Conservation (phyloP, 805 yeast genomes). For the Peterozyma xylosa region DNA sequence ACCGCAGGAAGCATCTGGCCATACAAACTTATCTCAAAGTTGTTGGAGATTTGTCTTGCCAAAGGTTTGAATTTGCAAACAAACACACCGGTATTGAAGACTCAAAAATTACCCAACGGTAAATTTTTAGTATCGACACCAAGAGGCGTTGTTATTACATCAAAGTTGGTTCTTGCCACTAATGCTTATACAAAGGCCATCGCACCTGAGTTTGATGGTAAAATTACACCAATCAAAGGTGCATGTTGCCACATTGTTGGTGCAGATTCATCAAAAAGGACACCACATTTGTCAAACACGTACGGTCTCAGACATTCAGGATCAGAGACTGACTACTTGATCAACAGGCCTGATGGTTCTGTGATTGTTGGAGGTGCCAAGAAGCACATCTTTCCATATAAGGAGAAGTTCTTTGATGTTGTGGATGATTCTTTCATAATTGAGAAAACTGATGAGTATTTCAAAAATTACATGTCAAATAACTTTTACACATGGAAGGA, state of each 20-base stretch:
- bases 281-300: conserved; percentile 23
- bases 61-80: conserved; percentile 34
- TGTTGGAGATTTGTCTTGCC: conserved; percentile 22
- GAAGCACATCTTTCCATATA: conserved; percentile 15
- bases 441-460: conserved; percentile 15
- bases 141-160: conserved; percentile 22
- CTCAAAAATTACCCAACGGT: conserved; percentile 17
- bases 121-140: conserved; percentile 24
- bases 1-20: conserved; percentile 41
- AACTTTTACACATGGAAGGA: conserved; percentile 26
- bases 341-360: conserved; percentile 26
- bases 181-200: conserved; percentile 20
- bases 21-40: conserved; percentile 27
- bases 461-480: conserved; percentile 21
- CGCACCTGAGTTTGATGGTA: conserved; percentile 15
- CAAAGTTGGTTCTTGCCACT: conserved; percentile 26
- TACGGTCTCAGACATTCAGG: conserved; percentile 20
- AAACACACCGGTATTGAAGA: conserved; percentile 27
- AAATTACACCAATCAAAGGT: conserved; percentile 23
- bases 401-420: conserved; percentile 18
- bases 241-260: conserved; percentile 20
- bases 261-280: conserved; percentile 12
- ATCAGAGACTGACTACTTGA: conserved; percentile 24
- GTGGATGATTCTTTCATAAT: conserved; percentile 28
- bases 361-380: conserved; percentile 24